phyloP scores from a whole-genome alignment of 352 stramenopile species.

The Phytophthora sp. region DNA sequence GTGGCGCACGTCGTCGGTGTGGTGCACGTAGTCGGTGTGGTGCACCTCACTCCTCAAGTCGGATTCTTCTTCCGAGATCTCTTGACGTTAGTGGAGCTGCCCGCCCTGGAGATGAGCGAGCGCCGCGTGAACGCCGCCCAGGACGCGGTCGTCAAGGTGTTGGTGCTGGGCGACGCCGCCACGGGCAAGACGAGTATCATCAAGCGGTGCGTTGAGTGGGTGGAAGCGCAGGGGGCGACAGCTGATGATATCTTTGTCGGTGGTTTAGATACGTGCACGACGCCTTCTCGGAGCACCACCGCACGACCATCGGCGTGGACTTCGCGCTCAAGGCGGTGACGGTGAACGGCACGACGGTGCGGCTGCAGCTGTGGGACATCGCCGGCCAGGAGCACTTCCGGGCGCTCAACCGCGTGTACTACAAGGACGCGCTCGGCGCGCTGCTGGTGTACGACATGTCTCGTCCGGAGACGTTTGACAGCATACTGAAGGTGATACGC shows the following conservation, averaged over 20 bases:
- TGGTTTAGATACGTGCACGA: slow-evolving; percentile 92
- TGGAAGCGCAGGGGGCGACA: no score
- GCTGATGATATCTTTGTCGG: slow-evolving; percentile 5
- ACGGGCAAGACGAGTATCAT: slow-evolving; percentile 95
- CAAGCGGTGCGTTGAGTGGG: slow-evolving; percentile 67
- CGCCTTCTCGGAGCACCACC: slow-evolving; percentile 92
- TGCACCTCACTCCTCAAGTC: not conserved
- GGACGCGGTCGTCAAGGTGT: slow-evolving; percentile 92
- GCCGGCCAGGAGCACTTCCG: slow-evolving; percentile 94
- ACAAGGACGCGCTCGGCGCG: slow-evolving; percentile 92
- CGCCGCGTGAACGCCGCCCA: slow-evolving; percentile 77
- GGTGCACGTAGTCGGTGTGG: not conserved
- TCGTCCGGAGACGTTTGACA: slow-evolving; percentile 91
- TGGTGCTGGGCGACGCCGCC: slow-evolving; percentile 91
- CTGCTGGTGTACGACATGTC: slow-evolving; percentile 94
- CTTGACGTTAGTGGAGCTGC: not conserved
- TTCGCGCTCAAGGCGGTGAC: slow-evolving; percentile 93
- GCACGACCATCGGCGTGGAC: slow-evolving; percentile 93
- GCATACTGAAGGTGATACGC: slow-evolving; percentile 69
- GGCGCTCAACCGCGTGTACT: slow-evolving; percentile 94
- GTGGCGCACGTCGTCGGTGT: not conserved
- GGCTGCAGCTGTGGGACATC: slow-evolving; percentile 95
- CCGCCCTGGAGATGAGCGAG: slow-evolving; percentile 54
- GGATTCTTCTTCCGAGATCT: slow-evolving; percentile 10
- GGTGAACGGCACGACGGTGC: slow-evolving; percentile 86